These are phyloP conservation scores for Botryosphaeria dothidea DNA, from an alignment of 2,329 filamentous ascomycete species.

Conservation along the genomic window DNA sequence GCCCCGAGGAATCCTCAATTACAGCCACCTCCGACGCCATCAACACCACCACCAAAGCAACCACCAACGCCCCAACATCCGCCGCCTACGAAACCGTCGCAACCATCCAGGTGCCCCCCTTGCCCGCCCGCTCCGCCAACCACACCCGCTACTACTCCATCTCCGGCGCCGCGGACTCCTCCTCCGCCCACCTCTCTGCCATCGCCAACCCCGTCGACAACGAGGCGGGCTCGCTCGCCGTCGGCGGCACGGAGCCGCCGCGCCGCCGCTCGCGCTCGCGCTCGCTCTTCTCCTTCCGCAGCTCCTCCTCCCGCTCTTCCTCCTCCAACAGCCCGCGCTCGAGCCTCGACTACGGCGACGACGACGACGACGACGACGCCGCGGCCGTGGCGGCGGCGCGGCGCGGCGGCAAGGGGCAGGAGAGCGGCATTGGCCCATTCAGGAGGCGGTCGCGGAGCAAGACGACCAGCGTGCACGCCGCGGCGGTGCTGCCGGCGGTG, in stretches of 20 bases:
- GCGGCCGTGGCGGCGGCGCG: not conserved
- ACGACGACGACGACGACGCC: not conserved
- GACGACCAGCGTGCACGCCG: conserved; percentile 33
- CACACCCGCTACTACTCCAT: not conserved
- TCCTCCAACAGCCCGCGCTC: not conserved
- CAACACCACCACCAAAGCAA: not conserved
- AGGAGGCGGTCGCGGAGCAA: not conserved
- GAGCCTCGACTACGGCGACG: not conserved
- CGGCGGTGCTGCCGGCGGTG: conserved; percentile 37
- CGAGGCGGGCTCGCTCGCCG: not conserved
- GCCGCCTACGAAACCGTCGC: conserved; percentile 1
- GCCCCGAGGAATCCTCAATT: not conserved
- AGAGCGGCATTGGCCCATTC: not conserved
- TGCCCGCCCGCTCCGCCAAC: not conserved
- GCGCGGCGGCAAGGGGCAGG: not conserved
- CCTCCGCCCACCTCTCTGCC: not conserved
- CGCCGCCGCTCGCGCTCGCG: not conserved
- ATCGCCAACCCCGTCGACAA: not conserved
- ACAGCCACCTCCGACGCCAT: not conserved
- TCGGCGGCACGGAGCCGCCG: not conserved
- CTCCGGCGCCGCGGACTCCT: not conserved
- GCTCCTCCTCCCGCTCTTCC: not conserved
- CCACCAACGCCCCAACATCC: not conserved
- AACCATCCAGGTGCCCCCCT: not conserved
- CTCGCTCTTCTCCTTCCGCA: conserved; percentile 1